phyloP scores from a whole-genome alignment of 2,329 filamentous ascomycete genomes.

The Microsporum audouinii region DNA sequence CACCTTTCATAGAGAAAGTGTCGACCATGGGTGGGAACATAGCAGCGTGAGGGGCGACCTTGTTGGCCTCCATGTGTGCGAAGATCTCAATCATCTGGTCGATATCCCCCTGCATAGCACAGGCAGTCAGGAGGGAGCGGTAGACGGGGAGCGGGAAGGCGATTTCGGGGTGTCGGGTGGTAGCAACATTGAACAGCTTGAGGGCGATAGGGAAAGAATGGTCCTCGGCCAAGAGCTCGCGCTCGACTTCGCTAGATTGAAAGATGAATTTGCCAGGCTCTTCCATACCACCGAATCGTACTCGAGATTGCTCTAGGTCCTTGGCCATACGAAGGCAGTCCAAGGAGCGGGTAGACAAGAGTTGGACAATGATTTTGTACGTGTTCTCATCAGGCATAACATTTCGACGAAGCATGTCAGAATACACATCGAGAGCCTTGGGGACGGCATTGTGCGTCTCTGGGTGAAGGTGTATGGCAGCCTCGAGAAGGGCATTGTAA shows the following conservation, averaged over 20 bases:
- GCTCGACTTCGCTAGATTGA: constrained; percentile 74
- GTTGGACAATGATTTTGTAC: constrained; percentile 73
- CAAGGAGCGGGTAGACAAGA: constrained; percentile 69
- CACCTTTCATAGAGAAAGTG: constrained; percentile 72
- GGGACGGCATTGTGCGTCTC: constrained; percentile 75
- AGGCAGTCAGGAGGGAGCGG: constrained; percentile 72
- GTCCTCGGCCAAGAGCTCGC: constrained; percentile 75
- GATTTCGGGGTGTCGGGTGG: constrained; percentile 47
- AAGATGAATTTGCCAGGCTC: constrained; percentile 79
- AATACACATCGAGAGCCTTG: constrained; percentile 88
- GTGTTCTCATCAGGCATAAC: constrained; percentile 73
- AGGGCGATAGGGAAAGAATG: constrained; percentile 76
- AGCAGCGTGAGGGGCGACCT: constrained; percentile 61
- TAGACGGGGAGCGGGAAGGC: constrained; percentile 73
- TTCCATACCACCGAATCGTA: constrained; percentile 74
- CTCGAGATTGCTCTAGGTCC: constrained; percentile 65
- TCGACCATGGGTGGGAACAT: constrained; percentile 91
- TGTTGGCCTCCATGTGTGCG: constrained; percentile 75
- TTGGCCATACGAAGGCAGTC: constrained; percentile 65
- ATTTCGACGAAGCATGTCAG: constrained; percentile 83
- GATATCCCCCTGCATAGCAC: constrained; percentile 67
- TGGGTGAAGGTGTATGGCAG: constrained; percentile 69
- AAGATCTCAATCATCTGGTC: constrained; percentile 85
- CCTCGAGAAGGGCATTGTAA: constrained; percentile 84
- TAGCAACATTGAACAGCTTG: constrained; percentile 71